A percentile compares a stretch with the other conserved stretches of the same genome.
phyloP scores from a whole-genome alignment of 1,284 basidiomycete species.

The Ganoderma boninense region DNA sequence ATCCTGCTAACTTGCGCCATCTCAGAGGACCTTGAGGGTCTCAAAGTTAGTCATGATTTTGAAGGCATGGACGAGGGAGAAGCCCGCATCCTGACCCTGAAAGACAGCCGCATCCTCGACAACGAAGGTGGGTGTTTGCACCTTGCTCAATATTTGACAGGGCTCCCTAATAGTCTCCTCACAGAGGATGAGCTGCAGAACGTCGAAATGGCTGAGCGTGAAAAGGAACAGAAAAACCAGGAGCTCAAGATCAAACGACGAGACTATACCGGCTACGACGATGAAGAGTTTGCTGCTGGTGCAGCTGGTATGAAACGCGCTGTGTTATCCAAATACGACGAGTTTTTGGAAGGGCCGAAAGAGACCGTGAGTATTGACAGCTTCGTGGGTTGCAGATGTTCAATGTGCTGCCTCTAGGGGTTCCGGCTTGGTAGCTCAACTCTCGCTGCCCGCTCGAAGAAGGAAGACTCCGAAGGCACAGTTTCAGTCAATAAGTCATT shows the following conservation, averaged over 20 bases:
- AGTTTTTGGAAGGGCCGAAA: constrained; percentile 76
- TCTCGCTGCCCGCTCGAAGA: constrained; percentile 53
- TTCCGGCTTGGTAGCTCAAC: constrained; percentile 79
- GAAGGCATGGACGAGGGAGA: constrained; percentile 93
- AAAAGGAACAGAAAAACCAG: constrained; percentile 79
- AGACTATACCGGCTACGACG: constrained; percentile 96
- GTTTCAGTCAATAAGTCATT: constrained; percentile 81
- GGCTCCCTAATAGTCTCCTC: neutral
- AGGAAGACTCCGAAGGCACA: constrained; percentile 58
- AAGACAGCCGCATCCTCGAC: constrained; percentile 93
- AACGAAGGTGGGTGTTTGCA: constrained; percentile 75
- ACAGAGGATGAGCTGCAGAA: constrained; percentile 98
- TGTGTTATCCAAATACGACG: constrained; percentile 96
- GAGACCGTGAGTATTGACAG: constrained; percentile 61
- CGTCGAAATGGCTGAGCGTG: constrained; percentile 89
- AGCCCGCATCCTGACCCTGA: constrained; percentile 94
- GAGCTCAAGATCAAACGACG: constrained; percentile 91
- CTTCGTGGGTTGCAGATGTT: neutral
- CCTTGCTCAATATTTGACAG: neutral
- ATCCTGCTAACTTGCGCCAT: constrained; percentile 22
- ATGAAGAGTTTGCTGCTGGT: constrained; percentile 88
- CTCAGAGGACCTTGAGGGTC: constrained; percentile 85
- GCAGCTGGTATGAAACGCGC: constrained; percentile 81
- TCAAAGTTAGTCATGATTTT: constrained; percentile 97
- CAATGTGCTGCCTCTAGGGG: constrained; percentile 54